Evolutionary conservation across 2,329 filamentous ascomycete species (phyloP).

Genomic region (Clarireedia monteithiana): DNA sequence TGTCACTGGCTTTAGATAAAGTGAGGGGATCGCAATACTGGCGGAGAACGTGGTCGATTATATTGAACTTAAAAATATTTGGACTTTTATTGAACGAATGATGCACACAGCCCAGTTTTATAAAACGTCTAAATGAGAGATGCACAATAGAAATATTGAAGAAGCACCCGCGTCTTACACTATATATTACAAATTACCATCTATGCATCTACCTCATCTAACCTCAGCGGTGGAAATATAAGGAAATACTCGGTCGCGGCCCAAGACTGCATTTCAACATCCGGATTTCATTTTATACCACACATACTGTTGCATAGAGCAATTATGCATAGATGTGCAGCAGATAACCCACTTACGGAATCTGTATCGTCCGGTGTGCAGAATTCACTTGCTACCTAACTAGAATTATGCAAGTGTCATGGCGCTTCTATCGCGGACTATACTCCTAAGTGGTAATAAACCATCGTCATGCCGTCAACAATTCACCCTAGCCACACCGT

Average conservation of each 20-base stretch:
- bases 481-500: not conserved
- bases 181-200: no score
- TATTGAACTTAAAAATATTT: not conserved
- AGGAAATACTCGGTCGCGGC: no score
- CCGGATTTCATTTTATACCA: not conserved
- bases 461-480: not conserved
- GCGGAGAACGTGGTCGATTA: not conserved
- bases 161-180: no score
- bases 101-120: no score
- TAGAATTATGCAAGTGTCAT: not conserved
- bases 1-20: not conserved
- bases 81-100: no score
- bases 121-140: no score
- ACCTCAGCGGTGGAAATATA: not conserved
- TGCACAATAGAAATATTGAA: no score
- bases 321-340: not conserved
- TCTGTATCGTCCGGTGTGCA: not conserved
- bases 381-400: not conserved
- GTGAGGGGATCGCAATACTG: not conserved
- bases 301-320: not conserved
- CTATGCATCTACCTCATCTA: not conserved
- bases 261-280: no score
- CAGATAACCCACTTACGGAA: not conserved
- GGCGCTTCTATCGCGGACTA: not conserved
- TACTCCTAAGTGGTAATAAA: not conserved